These are phyloP conservation scores for Solanum sejunctum DNA, from an alignment of 257 asterid genomes.

Conservation along the genomic window DNA sequence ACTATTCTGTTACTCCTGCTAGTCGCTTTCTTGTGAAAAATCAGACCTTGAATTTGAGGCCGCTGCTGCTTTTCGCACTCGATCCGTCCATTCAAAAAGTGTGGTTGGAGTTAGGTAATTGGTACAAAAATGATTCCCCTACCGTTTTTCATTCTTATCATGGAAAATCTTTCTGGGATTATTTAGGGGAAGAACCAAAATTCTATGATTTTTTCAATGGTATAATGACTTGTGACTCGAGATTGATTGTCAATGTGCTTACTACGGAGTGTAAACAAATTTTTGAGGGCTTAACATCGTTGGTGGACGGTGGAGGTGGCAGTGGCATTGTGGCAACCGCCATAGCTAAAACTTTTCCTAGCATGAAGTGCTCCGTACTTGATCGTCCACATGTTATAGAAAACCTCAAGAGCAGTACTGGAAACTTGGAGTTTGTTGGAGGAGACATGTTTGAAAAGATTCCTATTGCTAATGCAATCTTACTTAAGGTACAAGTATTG, in stretches of 20 bases:
- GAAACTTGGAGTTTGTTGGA: not conserved
- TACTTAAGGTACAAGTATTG: not conserved
- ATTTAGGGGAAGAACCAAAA: not conserved
- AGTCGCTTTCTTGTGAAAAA: not conserved
- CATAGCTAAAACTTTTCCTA: not conserved
- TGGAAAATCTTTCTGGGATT: not conserved
- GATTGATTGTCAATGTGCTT: not conserved
- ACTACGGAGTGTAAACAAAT: not conserved
- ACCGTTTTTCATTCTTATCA: not conserved
- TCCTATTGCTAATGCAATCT: not conserved
- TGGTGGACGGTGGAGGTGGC: not conserved
- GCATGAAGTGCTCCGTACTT: too few species aligned
- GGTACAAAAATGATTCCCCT: not conserved
- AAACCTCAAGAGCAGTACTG: too few species aligned
- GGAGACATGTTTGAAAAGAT: not conserved
- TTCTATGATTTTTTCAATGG: not conserved
- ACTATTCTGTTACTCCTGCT: too few species aligned
- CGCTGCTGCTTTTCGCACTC: not conserved
- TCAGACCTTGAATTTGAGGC: not conserved
- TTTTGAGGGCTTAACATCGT: not conserved
- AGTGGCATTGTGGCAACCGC: not conserved
- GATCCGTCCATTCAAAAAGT: not conserved
- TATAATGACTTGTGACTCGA: not conserved
- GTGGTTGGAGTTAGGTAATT: not conserved
- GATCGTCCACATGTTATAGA: too few species aligned